Evolutionary conservation across 805 yeast genomes (phyloP).

Genomic region (Saccharomycopsis sp.): DNA sequence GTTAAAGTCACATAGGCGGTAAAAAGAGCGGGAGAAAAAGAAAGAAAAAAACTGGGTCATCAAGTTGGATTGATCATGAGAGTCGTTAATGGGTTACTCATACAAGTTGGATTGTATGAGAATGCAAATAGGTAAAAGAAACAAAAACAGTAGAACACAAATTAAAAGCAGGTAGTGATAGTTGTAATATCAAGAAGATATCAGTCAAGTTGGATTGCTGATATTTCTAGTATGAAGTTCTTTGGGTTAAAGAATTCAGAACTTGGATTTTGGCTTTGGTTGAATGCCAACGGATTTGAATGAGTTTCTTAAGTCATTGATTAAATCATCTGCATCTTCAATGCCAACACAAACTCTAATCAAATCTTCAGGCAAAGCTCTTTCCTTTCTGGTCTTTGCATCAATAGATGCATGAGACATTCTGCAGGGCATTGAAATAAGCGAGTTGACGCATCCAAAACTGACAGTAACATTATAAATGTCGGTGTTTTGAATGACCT

Average conservation of each 20-base stretch:
- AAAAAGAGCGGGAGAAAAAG: not conserved
- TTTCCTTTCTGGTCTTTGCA: conserved; percentile 74
- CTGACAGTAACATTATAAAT: conserved; percentile 87
- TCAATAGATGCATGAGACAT: conserved; percentile 98
- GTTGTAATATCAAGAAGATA: not conserved
- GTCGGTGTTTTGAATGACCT: conserved; percentile 67
- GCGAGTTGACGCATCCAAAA: conserved; percentile 89
- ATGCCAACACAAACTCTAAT: conserved; percentile 89
- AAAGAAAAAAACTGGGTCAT: conserved; percentile 4
- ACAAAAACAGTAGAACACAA: not conserved
- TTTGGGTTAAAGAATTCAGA: not conserved
- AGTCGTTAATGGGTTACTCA: not conserved
- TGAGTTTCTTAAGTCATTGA: conserved; percentile 72
- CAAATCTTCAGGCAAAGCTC: conserved; percentile 89
- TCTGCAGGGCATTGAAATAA: conserved; percentile 88
- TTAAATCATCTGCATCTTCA: conserved; percentile 73
- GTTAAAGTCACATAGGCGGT: not conserved
- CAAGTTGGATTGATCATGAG: conserved; percentile 13
- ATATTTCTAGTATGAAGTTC: not conserved
- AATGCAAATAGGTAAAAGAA: conserved; percentile 1
- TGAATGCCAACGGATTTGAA: conserved; percentile 4
- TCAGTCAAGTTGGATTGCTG: conserved; percentile 4
- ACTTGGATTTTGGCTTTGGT: not conserved
- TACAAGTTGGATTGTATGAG: conserved; percentile 16
- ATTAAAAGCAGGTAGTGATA: not conserved